Conservation (phyloP, 257 asterid species). For the Penstemon eatonii region DNA sequence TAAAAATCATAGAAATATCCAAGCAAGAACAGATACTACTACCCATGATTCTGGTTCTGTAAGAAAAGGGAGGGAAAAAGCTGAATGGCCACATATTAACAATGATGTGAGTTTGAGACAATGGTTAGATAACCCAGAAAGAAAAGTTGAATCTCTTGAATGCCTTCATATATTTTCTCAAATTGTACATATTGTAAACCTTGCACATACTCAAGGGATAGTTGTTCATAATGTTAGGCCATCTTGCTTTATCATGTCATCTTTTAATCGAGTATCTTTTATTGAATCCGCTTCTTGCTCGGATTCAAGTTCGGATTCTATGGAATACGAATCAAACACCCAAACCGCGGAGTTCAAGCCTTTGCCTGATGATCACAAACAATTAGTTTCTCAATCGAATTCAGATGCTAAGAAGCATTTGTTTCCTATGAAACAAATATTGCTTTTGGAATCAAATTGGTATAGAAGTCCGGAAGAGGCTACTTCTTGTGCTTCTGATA, state of each 20-base stretch:
- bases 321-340: conserved; percentile 50
- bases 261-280: conserved; percentile 72
- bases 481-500: conserved; percentile 70
- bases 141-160: conserved; percentile 73
- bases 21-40: conserved; percentile 40
- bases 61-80: conserved; percentile 54
- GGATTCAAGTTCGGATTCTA: conserved; percentile 67
- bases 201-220: conserved; percentile 85
- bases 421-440: conserved; percentile 82
- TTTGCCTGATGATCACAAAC: conserved; percentile 33
- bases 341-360: conserved; percentile 48
- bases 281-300: conserved; percentile 90
- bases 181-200: conserved; percentile 72
- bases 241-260: conserved; percentile 88
- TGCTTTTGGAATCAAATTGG: conserved; percentile 85
- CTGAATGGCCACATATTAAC: conserved; percentile 30
- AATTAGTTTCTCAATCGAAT: not conserved
- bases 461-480: conserved; percentile 82
- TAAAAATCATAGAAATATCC: conserved; percentile 49
- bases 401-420: conserved; percentile 54
- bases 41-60: conserved; percentile 61
- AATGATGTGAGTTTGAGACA: conserved; percentile 76
- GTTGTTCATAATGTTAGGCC: conserved; percentile 82
- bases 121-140: conserved; percentile 86
- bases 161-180: conserved; percentile 91